phyloP scores from a whole-genome alignment of 1,139 yeast species.

The Saccharomyces hybrid region DNA sequence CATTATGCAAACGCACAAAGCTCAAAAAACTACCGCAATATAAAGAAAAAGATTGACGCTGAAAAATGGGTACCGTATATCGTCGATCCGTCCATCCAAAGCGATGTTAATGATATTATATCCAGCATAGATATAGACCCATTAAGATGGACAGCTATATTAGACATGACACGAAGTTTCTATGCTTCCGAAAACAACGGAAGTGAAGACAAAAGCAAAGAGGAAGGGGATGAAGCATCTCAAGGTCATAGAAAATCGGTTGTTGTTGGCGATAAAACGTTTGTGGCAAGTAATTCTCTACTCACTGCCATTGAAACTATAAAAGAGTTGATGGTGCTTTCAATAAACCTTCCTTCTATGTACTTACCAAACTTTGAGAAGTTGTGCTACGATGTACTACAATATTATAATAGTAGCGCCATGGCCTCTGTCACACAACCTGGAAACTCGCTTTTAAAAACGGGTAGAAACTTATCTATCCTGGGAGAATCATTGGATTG shows the following conservation, averaged over 20 bases:
- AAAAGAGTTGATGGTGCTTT: slow-evolving; percentile 29
- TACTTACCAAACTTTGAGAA: slow-evolving; percentile 29
- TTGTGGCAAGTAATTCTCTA: slow-evolving; percentile 36
- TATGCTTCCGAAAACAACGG: slow-evolving; percentile 6
- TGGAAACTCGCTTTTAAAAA: slow-evolving; percentile 19
- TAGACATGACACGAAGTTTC: slow-evolving; percentile 28
- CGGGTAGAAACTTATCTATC: slow-evolving; percentile 34
- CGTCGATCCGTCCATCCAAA: slow-evolving; percentile 45
- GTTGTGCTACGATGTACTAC: slow-evolving; percentile 27
- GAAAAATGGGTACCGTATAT: slow-evolving; percentile 77
- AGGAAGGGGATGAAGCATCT: background rate
- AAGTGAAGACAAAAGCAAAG: slow-evolving; percentile 3
- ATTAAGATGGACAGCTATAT: slow-evolving; percentile 41
- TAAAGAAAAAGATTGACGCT: slow-evolving; percentile 48
- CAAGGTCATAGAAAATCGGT: slow-evolving; percentile 36
- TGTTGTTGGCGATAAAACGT: slow-evolving; percentile 37
- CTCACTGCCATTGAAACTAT: slow-evolving; percentile 27
- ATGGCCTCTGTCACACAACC: slow-evolving; percentile 26
- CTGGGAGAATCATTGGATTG: slow-evolving; percentile 37
- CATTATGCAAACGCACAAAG: slow-evolving; percentile 55
- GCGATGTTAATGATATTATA: slow-evolving; percentile 46
- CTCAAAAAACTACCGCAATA: slow-evolving; percentile 38
- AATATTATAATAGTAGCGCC: slow-evolving; percentile 30
- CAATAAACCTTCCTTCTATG: slow-evolving; percentile 27
- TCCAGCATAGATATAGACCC: slow-evolving; percentile 46